A percentile compares a stretch with the other conserved stretches of the same genome.
Evolutionary conservation across 257 asterid genomes (phyloP).

Genomic region (Henckelia pumila): DNA sequence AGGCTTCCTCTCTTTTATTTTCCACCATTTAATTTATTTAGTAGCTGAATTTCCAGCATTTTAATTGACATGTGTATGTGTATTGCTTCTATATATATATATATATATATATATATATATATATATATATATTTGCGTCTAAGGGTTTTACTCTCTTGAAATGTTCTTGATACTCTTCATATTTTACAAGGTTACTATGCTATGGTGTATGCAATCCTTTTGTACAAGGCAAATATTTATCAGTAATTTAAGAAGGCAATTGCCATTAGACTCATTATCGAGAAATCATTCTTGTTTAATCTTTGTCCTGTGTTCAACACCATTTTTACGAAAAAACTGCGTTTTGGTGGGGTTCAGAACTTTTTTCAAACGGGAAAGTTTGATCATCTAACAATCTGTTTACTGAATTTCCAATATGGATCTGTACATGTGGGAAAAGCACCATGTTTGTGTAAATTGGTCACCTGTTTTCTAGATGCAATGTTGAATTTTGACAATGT

Average conservation of each 20-base stretch:
- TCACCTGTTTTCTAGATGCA: slow-evolving; percentile 15
- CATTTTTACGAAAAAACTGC: not conserved
- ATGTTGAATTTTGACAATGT: not conserved
- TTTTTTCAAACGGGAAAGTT: not conserved
- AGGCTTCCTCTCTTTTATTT: not conserved
- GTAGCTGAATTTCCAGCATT: not conserved
- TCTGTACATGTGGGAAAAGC: not conserved
- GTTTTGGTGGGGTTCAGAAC: not conserved
- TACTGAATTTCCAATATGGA: not conserved
- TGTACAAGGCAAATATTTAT: not conserved
- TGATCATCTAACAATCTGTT: not conserved
- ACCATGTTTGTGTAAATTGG: not conserved
- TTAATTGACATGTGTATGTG: not conserved
- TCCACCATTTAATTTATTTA: not conserved
- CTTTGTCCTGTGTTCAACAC: not conserved
- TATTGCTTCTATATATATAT: too few relatives aligned
- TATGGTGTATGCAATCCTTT: not conserved
- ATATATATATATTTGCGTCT: too few relatives aligned
- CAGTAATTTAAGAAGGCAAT: not conserved
- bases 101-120: too few relatives aligned
- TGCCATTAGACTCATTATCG: not conserved
- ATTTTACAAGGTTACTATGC: not conserved
- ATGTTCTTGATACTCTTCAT: not conserved
- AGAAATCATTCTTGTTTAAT: not conserved
- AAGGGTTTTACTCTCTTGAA: not conserved